Conservation (phyloP, 805 yeast genomes). For the Lipomyces yamadae region DNA sequence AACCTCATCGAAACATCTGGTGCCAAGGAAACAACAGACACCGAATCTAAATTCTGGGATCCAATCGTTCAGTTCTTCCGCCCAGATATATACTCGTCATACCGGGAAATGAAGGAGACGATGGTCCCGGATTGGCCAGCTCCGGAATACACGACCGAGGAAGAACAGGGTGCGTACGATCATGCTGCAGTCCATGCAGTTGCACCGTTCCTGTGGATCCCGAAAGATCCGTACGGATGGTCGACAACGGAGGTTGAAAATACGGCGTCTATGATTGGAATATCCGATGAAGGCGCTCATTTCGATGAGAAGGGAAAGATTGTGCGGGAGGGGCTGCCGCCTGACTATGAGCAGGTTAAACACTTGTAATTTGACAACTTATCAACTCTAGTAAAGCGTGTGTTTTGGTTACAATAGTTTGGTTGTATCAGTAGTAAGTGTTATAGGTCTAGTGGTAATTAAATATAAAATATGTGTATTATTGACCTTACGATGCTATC, state of each 20-base stretch:
- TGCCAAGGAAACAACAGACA: slow-evolving; percentile 12
- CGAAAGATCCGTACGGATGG: slow-evolving; percentile 86
- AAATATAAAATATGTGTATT: no score
- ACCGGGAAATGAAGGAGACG: slow-evolving; percentile 23
- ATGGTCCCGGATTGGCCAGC: slow-evolving; percentile 42
- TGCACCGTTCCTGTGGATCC: slow-evolving; percentile 87
- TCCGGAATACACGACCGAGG: slow-evolving; percentile 45
- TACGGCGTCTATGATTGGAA: slow-evolving; percentile 59
- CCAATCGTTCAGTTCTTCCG: slow-evolving; percentile 35
- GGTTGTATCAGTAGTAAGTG: not conserved
- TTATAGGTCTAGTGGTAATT: not conserved
- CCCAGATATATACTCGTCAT: slow-evolving; percentile 38
- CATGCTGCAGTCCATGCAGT: slow-evolving; percentile 72
- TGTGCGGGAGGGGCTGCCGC: slow-evolving; percentile 59
- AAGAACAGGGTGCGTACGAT: slow-evolving; percentile 69
- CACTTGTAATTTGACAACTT: slow-evolving; percentile 14
- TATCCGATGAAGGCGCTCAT: slow-evolving; percentile 70
- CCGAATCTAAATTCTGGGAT: slow-evolving; percentile 18
- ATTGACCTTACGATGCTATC: not conserved
- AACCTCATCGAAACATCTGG: slow-evolving; percentile 19
- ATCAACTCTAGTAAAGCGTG: not conserved
- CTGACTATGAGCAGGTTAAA: slow-evolving; percentile 42
- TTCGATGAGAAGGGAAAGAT: slow-evolving; percentile 58
- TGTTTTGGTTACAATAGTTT: not conserved
- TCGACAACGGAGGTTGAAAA: slow-evolving; percentile 63